phyloP scores from a whole-genome alignment of 164 flowering plant genomes.

The Echeveria elegans region DNA sequence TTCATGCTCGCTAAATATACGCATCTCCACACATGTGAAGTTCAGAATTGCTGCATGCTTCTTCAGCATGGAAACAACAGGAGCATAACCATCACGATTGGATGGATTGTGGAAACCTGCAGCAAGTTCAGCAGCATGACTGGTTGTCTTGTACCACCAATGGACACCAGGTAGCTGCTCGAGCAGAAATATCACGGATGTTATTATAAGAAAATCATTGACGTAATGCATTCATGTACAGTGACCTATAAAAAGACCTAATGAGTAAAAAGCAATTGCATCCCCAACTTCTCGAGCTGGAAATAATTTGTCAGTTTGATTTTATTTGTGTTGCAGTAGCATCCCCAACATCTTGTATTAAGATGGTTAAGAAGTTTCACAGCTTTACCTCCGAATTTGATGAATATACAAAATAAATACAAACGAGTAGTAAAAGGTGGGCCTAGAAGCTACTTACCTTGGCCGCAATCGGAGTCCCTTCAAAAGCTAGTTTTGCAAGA shows the following conservation, averaged over 20 bases:
- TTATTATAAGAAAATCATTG: neutral
- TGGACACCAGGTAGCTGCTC: constrained; percentile 75
- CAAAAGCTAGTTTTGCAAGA: constrained; percentile 78
- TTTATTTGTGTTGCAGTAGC: neutral
- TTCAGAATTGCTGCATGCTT: constrained; percentile 66
- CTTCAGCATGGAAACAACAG: constrained; percentile 59
- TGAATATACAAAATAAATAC: neutral
- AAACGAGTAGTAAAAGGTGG: neutral
- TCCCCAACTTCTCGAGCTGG: neutral
- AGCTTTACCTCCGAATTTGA: neutral
- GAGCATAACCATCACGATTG: constrained; percentile 87
- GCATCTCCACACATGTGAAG: constrained; percentile 55
- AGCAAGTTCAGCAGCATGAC: constrained; percentile 92
- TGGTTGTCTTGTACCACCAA: constrained; percentile 97
- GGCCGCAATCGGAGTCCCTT: constrained; percentile 63
- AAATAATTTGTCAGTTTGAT: neutral
- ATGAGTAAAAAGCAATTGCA: neutral
- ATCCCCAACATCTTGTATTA: no score
- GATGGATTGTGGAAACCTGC: constrained; percentile 84
- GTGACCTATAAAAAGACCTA: neutral
- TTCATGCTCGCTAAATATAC: constrained; percentile 45
- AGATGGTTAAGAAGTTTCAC: neutral
- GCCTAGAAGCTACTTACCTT: constrained; percentile 39
- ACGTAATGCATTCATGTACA: neutral
- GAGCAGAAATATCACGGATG: constrained; percentile 17